Base-by-base conservation (phyloP, 805 yeast genomes). In the Candida ortonii region DNA sequence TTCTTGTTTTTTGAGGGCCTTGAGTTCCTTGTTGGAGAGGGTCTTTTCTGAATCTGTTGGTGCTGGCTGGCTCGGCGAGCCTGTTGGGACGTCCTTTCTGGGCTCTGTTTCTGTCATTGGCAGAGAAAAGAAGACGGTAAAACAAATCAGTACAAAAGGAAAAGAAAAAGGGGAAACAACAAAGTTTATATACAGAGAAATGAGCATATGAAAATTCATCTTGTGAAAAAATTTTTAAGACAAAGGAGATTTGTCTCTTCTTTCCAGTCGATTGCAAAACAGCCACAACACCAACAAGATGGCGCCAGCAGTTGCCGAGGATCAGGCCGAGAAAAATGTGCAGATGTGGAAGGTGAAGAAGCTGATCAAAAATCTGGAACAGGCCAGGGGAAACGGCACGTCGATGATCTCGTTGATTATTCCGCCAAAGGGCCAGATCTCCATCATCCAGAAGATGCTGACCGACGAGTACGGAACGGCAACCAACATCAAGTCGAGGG, bases 381-480 rank as follows among this genome's bases (percentile, higher is more conserved):
- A 68, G 53, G 97, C 97, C 34, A 78, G 96, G 64, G 99, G 99
- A 64, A 93, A 90, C 62, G 99, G 99, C 65, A 93, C 99, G 29
- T 93, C 98, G 16, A 93, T 93, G 97, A 93, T 93, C 59, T 88
- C 97, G 17, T 72, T 93, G 60, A 85, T 93, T 52, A 86, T 89
- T 47, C 96, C 98, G 26, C 98, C 98, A 52, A 81, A 78, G 61
- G 90, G 94, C 40, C 99, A 93, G 67, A 83, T 93, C 55, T 73
- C 97, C 9, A 75, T 86, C 54, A 76, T 74, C 39, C 88, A 82
- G 58, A 89, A 85, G 66, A 84, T 86, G 89, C 74, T 93, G 64
- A 86, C 97, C 4, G 97, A 93, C 68, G 98, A 93, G 69, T 89
- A 88, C 65, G 98, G 98, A 64, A 93, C 98, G 11, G 98, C 98